Percentiles rank a stretch among this genome's conserved stretches.
phyloP scores from a whole-genome alignment of 2,329 filamentous ascomycete genomes.

The Colletotrichum trifolii region DNA sequence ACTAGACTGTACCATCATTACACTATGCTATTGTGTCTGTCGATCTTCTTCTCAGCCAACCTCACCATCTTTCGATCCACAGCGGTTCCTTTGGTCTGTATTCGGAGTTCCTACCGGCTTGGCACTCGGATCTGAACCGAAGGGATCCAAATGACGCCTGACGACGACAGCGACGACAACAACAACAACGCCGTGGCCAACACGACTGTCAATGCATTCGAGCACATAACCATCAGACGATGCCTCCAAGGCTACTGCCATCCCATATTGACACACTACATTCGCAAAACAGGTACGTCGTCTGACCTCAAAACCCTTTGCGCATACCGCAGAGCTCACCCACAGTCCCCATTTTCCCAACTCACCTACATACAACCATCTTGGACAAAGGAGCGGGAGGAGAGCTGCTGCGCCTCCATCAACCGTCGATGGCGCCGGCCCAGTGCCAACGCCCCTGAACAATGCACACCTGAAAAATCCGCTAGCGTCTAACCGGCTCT shows the following conservation, averaged over 20 bases:
- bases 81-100: neutral
- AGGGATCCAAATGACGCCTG: too few relatives aligned
- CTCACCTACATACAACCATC: neutral
- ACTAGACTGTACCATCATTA: neutral
- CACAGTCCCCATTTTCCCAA: neutral
- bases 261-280: neutral
- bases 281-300: neutral
- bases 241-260: neutral
- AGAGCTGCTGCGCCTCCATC: slow-evolving; percentile 25
- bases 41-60: slow-evolving; percentile 6
- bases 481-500: neutral
- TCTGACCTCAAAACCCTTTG: slow-evolving; percentile 6
- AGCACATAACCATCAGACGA: neutral
- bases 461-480: slow-evolving; percentile 26
- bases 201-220: slow-evolving; percentile 10
- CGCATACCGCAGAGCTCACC: slow-evolving; percentile 2
- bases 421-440: slow-evolving; percentile 21
- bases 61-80: too few relatives aligned
- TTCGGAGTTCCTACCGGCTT: too few relatives aligned
- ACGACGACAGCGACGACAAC: neutral
- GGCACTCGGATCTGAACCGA: too few relatives aligned
- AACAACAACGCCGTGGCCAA: neutral
- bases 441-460: slow-evolving; percentile 12
- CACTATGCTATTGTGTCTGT: neutral
- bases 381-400: slow-evolving; percentile 1